A percentile compares a stretch with the other conserved stretches of the same genome.
phyloP scores from a whole-genome alignment of 2,329 filamentous ascomycete genomes.

The Blastomyces gilchristii region DNA sequence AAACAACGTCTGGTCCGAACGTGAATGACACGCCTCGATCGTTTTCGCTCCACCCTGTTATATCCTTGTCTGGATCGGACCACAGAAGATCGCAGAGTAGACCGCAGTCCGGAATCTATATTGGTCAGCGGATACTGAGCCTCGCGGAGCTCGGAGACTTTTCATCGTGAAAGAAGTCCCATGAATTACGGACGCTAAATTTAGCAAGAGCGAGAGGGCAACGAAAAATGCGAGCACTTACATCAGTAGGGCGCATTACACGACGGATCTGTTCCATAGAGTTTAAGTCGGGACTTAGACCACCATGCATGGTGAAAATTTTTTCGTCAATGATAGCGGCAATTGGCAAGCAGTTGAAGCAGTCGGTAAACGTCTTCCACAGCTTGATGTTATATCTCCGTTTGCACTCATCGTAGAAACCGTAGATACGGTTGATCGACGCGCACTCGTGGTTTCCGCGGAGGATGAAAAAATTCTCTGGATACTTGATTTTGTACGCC shows the following conservation, averaged over 20 bases:
- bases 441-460: slow-evolving; percentile 99
- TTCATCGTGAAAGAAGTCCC: slow-evolving; percentile 9
- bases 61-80: slow-evolving; percentile 99
- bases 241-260: slow-evolving; percentile 97
- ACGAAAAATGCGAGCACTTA: slow-evolving; percentile 44
- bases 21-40: slow-evolving; percentile 98
- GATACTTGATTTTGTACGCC: slow-evolving; percentile 99
- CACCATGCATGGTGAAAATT: slow-evolving; percentile 99
- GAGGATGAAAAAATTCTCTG: slow-evolving; percentile 98
- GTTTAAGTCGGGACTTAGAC: slow-evolving; percentile 91
- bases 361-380: slow-evolving; percentile 99
- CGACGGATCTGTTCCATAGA: slow-evolving; percentile 99
- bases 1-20: slow-evolving; percentile 94
- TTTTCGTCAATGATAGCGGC: slow-evolving; percentile 99
- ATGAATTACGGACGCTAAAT: slow-evolving; percentile 2
- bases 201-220: slow-evolving; percentile 11
- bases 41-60: slow-evolving; percentile 98
- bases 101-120: slow-evolving; percentile 91
- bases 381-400: slow-evolving; percentile 98
- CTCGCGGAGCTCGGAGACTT: slow-evolving; percentile 18
- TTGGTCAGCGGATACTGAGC: slow-evolving; percentile 34
- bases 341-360: slow-evolving; percentile 98
- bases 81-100: slow-evolving; percentile 94
- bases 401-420: slow-evolving; percentile 99
- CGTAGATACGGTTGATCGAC: slow-evolving; percentile 97